A percentile compares a stretch with the other conserved stretches of the same genome.
Evolutionary conservation across 2,329 filamentous ascomycete species (phyloP).

Genomic region (Daldinia sp.): DNA sequence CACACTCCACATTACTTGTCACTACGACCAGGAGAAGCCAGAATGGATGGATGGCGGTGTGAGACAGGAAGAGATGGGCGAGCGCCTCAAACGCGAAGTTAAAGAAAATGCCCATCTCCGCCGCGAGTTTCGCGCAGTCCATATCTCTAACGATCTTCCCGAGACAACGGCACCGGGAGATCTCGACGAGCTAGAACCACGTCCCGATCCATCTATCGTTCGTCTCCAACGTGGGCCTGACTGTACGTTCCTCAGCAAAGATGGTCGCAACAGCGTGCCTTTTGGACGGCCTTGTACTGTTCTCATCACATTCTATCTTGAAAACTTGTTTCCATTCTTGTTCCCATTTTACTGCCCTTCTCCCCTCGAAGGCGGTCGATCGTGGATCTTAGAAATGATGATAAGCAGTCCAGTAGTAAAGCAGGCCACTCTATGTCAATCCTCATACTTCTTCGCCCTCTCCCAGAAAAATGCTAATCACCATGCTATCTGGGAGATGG

Average conservation of each 20-base stretch:
- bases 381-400: conserved; percentile 45
- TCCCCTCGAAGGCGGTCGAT: conserved; percentile 38
- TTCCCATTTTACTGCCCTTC: conserved; percentile 47
- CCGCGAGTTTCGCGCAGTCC: conserved; percentile 17
- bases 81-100: conserved; percentile 42
- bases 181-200: not conserved
- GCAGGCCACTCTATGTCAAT: conserved; percentile 41
- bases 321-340: conserved; percentile 46
- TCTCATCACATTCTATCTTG: conserved; percentile 46
- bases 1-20: conserved; percentile 56
- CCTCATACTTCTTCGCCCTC: conserved; percentile 45
- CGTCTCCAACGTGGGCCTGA: not conserved
- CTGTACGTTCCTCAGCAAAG: not conserved
- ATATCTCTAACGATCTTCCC: not conserved
- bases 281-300: conserved; percentile 37
- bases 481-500: conserved; percentile 37
- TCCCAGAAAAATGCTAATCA: conserved; percentile 23
- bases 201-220: not conserved
- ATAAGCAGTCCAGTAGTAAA: conserved; percentile 43
- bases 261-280: conserved; percentile 3
- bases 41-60: conserved; percentile 55
- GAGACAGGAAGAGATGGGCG: conserved; percentile 54
- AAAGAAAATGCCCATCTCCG: conserved; percentile 39
- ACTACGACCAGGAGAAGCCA: conserved; percentile 53
- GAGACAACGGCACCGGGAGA: not conserved